Evolutionary conservation across 179 eudicot genomes (phyloP), one percentile per base, ranked within the genome.

Genomic region (Patellifolia procumbens): DNA sequence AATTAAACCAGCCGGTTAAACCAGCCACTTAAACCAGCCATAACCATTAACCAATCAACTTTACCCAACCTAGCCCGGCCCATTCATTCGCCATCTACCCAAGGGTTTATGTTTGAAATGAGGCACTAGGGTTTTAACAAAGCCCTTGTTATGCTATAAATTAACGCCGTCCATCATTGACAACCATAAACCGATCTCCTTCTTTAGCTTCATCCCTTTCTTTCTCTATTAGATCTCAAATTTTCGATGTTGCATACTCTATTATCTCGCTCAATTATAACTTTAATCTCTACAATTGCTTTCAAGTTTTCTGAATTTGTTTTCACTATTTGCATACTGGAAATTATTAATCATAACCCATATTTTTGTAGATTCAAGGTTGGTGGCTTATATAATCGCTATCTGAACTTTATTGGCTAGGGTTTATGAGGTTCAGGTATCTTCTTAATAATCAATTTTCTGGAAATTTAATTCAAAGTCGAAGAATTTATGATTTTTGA

Each of bases 351-450:
- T n/a, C n/a, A n/a, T n/a, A n/a, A n/a, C n/a, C n/a, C n/a, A n/a
- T n/a, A n/a, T n/a, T n/a, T n/a, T n/a, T n/a, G n/a, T n/a, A n/a
- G n/a, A n/a, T n/a, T n/a, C n/a, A n/a, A n/a, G n/a, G n/a, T n/a
- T n/a, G n/a, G n/a, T n/a, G n/a, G n/a, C n/a, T n/a, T n/a, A n/a
- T n/a, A n/a, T n/a, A n/a, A n/a, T n/a, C n/a, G n/a, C n/a, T n/a
- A n/a, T n/a, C n/a, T n/a, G n/a, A n/a, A n/a, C n/a, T n/a, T n/a
- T n/a, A n/a, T n/a, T n/a, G n/a, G n/a, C n/a, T n/a, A n/a, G n/a
- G n/a, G n/a, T n/a, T n/a, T n/a, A n/a, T 20, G 56, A 20, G n/a
- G n/a, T 59, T 59, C 31, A 59, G 63, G 63, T 59, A 59, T 59
- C 28, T 28, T 59, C 32, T 8, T 59, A 26, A 2, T 58, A 0